phyloP scores from a whole-genome alignment of 257 asterid species.

The Salvia splendens region DNA sequence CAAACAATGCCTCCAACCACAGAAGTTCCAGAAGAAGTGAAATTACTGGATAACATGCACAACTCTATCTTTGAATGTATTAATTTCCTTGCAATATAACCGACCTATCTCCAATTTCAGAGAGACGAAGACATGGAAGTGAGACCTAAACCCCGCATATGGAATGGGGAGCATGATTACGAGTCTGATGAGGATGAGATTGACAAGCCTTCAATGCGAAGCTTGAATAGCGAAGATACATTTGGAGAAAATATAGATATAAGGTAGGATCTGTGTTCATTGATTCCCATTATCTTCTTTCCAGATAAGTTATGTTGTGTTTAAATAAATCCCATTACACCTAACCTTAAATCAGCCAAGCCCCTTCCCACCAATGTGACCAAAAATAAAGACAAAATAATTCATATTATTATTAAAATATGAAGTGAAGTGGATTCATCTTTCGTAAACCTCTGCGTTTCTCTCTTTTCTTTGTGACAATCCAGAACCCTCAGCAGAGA shows the following conservation, averaged over 20 bases:
- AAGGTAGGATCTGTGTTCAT: conserved; percentile 46
- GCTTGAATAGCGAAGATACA: conserved; percentile 42
- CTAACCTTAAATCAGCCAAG: not conserved
- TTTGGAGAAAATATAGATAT: conserved; percentile 38
- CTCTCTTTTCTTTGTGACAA: not conserved
- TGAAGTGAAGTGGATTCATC: not conserved
- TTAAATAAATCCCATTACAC: not conserved
- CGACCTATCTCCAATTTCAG: conserved; percentile 43
- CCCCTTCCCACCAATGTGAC: not conserved
- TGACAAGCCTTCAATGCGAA: conserved; percentile 48
- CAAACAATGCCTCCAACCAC: conserved; percentile 64
- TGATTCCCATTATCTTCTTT: conserved; percentile 14
- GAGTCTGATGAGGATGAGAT: conserved; percentile 76
- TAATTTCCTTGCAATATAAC: conserved; percentile 20
- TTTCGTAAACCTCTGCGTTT: not conserved
- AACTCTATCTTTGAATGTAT: conserved; percentile 1
- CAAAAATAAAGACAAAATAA: not conserved
- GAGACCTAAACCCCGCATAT: conserved; percentile 81
- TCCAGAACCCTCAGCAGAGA: not conserved
- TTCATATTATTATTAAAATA: not conserved
- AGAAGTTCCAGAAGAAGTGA: conserved; percentile 78
- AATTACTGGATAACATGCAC: conserved; percentile 14
- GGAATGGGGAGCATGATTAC: conserved; percentile 71
- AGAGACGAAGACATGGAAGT: conserved; percentile 73
- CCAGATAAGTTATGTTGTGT: not conserved